phyloP scores from a whole-genome alignment of 805 yeast genomes.

The Sugiyamaella boreocaroliniensis region DNA sequence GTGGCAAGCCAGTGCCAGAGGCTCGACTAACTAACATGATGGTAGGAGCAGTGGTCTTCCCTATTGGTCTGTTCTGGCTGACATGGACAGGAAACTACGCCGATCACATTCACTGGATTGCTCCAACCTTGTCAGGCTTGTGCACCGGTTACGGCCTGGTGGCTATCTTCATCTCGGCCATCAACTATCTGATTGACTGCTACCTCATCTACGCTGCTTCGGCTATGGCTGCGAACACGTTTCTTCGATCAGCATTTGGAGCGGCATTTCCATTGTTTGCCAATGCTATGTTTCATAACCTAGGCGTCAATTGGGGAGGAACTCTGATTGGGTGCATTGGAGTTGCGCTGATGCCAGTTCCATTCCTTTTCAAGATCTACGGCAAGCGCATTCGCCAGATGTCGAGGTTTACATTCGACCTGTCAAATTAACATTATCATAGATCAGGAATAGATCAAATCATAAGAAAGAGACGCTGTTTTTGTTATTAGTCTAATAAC shows the following conservation, averaged over 20 bases:
- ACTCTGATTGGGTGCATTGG: slow-evolving; percentile 48
- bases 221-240: slow-evolving; percentile 59
- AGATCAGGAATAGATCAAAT: too few relatives aligned
- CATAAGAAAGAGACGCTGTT: too few relatives aligned
- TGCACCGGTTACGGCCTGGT: slow-evolving; percentile 48
- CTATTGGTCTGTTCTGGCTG: slow-evolving; percentile 50
- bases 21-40: slow-evolving; percentile 73
- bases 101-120: slow-evolving; percentile 41
- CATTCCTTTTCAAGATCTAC: slow-evolving; percentile 44
- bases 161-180: slow-evolving; percentile 49
- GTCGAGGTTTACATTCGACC: slow-evolving; percentile 46
- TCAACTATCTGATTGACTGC: slow-evolving; percentile 55
- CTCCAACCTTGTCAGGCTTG: slow-evolving; percentile 50
- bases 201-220: slow-evolving; percentile 54
- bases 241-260: slow-evolving; percentile 51
- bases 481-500: slow-evolving; percentile 1
- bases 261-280: slow-evolving; percentile 58
- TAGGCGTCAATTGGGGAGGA: slow-evolving; percentile 50
- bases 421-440: neutral
- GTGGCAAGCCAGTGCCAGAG: slow-evolving; percentile 67
- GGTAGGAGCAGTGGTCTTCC: slow-evolving; percentile 57
- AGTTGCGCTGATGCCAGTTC: slow-evolving; percentile 46
- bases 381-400: slow-evolving; percentile 50
- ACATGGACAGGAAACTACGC: slow-evolving; percentile 63
- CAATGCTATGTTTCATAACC: slow-evolving; percentile 41